Evolutionary conservation across 2,329 filamentous ascomycete species (phyloP).

Genomic region (Cytospora schulzeri): DNA sequence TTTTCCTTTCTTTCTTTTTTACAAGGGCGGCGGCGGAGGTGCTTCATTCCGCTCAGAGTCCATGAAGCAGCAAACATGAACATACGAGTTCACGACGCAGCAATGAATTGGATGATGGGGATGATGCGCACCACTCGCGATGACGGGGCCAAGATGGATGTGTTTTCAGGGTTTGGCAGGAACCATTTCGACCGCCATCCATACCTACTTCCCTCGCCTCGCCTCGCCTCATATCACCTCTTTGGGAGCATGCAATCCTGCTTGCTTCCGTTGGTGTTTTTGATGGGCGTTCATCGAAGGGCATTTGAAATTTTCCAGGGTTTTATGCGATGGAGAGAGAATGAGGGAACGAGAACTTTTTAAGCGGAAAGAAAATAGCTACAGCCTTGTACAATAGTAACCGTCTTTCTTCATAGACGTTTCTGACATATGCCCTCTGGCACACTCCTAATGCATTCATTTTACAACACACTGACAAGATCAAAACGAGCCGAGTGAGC

Average conservation of each 20-base stretch:
- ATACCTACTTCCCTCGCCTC: neutral
- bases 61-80: conserved; percentile 2
- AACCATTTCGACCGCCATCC: neutral
- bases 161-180: neutral
- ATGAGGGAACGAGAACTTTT: neutral
- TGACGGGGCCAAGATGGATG: neutral
- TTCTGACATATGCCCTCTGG: neutral
- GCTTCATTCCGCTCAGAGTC: conserved; percentile 5
- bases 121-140: conserved; percentile 12
- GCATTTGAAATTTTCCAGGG: conserved; percentile 10
- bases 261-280: conserved; percentile 1
- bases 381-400: conserved; percentile 7
- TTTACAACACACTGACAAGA: neutral
- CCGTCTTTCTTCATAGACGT: conserved; percentile 3
- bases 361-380: conserved; percentile 3
- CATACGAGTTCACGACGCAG: conserved; percentile 7
- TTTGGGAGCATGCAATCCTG: neutral
- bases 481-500: neutral
- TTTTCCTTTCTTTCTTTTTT: neutral
- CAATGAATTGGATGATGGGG: conserved; percentile 11
- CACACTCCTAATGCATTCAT: neutral
- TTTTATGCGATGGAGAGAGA: conserved; percentile 8
- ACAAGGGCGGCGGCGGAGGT: neutral
- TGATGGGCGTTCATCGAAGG: conserved; percentile 15
- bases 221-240: neutral